Conservation (phyloP, 2,329 filamentous ascomycete species). For the Trichoderma sp. region DNA sequence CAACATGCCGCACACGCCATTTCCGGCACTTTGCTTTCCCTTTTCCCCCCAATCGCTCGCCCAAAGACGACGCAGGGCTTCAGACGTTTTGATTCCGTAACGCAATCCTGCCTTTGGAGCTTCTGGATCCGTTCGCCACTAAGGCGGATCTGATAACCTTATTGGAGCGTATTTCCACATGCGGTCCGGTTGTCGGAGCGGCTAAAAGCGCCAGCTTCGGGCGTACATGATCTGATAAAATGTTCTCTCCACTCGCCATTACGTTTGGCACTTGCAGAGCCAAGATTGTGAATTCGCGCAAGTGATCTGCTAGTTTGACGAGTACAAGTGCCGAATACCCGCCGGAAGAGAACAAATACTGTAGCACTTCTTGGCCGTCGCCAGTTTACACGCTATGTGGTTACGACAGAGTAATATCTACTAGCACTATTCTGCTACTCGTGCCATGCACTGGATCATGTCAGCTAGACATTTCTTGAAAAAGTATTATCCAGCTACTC, state of each 20-base stretch:
- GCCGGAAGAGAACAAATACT: neutral
- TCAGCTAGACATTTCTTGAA: neutral
- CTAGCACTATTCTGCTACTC: neutral
- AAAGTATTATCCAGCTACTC: neutral
- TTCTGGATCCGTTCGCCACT: neutral
- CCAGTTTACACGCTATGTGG: neutral
- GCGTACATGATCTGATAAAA: slow-evolving; percentile 13
- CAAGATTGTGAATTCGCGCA: slow-evolving; percentile 4
- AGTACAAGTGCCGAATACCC: neutral
- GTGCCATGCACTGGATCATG: neutral
- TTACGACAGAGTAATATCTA: neutral
- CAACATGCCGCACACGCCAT: neutral
- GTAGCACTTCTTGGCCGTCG: neutral
- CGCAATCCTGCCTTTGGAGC: neutral
- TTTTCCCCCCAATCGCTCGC: neutral
- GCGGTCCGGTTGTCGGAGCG: slow-evolving; percentile 20
- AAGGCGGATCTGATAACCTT: slow-evolving; percentile 33
- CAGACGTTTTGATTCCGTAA: neutral
- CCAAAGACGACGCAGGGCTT: neutral
- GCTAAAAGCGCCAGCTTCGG: neutral
- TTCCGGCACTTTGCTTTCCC: neutral
- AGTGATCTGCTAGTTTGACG: neutral
- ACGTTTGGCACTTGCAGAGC: neutral
- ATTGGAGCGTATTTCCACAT: slow-evolving; percentile 15
- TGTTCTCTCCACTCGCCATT: slow-evolving; percentile 4